phyloP scores from a whole-genome alignment of 306 rosid species.

The Cucurbita pepo region DNA sequence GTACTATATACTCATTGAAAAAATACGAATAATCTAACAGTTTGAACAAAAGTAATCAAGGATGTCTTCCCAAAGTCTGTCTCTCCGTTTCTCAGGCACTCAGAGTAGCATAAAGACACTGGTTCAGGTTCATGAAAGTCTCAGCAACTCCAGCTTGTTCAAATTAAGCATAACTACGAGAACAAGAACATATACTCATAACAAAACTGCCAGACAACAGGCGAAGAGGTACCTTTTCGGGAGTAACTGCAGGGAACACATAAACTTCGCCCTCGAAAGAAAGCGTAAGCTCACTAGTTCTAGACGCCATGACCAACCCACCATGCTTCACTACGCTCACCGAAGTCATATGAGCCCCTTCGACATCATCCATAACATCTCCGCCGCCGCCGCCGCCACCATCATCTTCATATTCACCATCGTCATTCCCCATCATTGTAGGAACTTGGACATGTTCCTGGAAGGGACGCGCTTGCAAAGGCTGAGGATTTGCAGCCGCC shows the following conservation, averaged over 20 bases:
- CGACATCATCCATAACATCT: constrained; percentile 53
- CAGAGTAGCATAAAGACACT: background rate
- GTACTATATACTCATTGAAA: background rate
- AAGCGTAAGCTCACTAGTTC: constrained; percentile 88
- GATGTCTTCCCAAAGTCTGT: background rate
- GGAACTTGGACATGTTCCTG: constrained; percentile 26
- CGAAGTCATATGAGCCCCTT: constrained; percentile 28
- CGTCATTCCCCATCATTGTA: constrained; percentile 27
- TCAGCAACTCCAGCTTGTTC: background rate
- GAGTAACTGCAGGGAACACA: constrained; percentile 80
- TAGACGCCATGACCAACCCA: constrained; percentile 31
- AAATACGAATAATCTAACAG: background rate
- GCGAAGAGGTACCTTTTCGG: constrained; percentile 43
- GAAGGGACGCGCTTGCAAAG: constrained; percentile 45
- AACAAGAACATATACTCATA: background rate
- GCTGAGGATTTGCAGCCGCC: constrained; percentile 65
- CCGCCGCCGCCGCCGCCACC: constrained; percentile 17
- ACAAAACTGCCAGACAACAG: background rate
- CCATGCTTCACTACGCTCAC: constrained; percentile 32
- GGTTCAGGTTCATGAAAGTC: background rate
- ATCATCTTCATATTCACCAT: constrained; percentile 33
- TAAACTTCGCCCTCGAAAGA: constrained; percentile 96
- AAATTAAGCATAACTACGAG: constrained; percentile 4
- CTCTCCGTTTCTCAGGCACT: background rate
- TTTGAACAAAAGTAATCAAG: background rate